Evolutionary conservation across 371 early-diverging fungal species (phyloP), one percentile per base, ranked within the genome.

Genomic region (Syncephalastrum racemosum): DNA sequence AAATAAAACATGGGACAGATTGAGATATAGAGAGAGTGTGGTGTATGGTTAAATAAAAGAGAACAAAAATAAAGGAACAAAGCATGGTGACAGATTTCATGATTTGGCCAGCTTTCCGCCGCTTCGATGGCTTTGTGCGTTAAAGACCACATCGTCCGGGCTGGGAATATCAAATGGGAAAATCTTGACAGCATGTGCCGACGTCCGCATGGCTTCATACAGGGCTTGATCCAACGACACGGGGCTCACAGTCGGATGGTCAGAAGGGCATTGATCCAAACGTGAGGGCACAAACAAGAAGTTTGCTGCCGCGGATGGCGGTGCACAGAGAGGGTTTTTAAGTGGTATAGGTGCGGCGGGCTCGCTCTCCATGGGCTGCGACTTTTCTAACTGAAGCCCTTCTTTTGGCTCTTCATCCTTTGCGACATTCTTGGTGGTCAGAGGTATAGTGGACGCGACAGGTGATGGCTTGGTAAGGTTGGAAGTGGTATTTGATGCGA

Each of bases 111-210:
- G 50, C 25, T 18, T 16, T 25, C 49, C 52, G 12, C 63, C 66
- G 44, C 66, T 62, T 19, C 77, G 77, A 22, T 79, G 68, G 48
- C 72, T 73, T 57, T 88, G 88, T 4, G 86, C 82, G 12, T 84
- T 62, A 10, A 86, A 68, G 3, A 90, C 91, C 31, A 81, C 57
- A 73, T 94, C 93, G 70, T 93, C 93, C 15, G 94, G 94, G 56
- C 93, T 92, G 13, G 92, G 91, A 36, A 77, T 63, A 59, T 88
- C 81, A 70, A 95, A 93, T 8, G 62, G 47, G 70, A 92, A 93
- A 4, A 76, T 57, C 44, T 60, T 54, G 5, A 64, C 59, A 42
- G 53, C 74, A 36, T 61, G 60, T 6, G 60, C 53, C 0, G 62
- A 54, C 7, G 68, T 58, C 27, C 60, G 54, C 40, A 64, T 54